Evolutionary conservation across 306 rosid genomes (phyloP).

Genomic region (Fragaria ananassa): DNA sequence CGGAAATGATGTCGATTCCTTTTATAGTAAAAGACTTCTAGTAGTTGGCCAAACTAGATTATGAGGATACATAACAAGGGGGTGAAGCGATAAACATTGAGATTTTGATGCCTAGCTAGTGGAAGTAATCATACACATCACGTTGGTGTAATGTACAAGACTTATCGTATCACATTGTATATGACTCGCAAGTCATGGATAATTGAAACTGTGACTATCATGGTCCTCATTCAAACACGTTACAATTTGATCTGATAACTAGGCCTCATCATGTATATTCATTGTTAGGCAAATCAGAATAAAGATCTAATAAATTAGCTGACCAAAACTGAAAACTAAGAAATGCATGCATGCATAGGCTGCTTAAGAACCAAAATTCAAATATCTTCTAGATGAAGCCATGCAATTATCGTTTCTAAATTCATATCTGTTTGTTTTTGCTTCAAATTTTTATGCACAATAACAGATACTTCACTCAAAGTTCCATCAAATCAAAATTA

Average conservation of each 20-base stretch:
- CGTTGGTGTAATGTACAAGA: background rate
- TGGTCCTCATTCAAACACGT: background rate
- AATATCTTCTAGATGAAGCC: conserved; percentile 11
- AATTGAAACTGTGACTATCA: background rate
- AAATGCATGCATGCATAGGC: background rate
- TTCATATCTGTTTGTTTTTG: background rate
- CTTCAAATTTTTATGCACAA: background rate
- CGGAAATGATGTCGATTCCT: background rate
- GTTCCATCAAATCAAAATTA: background rate
- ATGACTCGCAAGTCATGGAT: background rate
- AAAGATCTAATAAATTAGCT: background rate
- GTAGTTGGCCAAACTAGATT: conserved; percentile 3
- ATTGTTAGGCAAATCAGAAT: background rate
- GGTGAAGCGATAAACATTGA: background rate
- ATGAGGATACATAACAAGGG: background rate
- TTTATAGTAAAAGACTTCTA: background rate
- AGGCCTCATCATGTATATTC: background rate
- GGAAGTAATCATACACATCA: background rate
- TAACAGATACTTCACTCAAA: background rate
- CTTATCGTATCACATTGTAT: background rate
- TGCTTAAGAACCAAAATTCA: background rate
- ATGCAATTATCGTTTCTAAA: background rate
- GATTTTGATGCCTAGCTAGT: background rate
- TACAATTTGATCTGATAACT: background rate
- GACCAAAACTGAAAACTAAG: background rate